A percentile compares a stretch with the other conserved stretches of the same genome.
These are phyloP conservation scores for Bidens hawaiensis DNA, from an alignment of 140 eudicot species.

Conservation along the genomic window DNA sequence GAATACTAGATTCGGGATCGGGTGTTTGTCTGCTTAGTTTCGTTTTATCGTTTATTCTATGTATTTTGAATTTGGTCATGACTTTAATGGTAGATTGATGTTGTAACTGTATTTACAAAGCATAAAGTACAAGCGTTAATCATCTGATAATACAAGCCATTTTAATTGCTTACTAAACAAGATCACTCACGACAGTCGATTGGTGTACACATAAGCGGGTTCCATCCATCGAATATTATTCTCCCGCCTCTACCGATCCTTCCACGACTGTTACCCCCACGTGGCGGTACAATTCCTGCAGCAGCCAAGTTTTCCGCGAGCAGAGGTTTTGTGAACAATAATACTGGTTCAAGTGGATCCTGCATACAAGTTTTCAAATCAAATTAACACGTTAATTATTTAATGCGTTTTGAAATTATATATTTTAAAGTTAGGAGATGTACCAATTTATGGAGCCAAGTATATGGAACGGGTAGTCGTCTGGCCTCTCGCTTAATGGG, in stretches of 20 bases:
- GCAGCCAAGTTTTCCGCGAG: constrained; percentile 73
- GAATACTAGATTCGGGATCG: constrained; percentile 75
- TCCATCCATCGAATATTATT: constrained; percentile 83
- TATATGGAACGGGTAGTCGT: constrained; percentile 42
- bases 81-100: too few relatives aligned
- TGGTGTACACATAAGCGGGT: constrained; percentile 68
- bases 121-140: not conserved
- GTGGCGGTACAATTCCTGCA: constrained; percentile 73
- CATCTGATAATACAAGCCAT: constrained; percentile 12
- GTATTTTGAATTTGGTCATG: not conserved
- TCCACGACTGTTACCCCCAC: constrained; percentile 44
- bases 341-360: constrained; percentile 86
- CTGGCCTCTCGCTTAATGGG: constrained; percentile 50
- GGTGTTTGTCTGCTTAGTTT: constrained; percentile 66
- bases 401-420: not conserved
- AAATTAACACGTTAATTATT: not conserved
- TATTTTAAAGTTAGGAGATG: not conserved
- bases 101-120: constrained; percentile 17
- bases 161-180: not conserved
- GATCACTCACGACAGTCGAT: constrained; percentile 40
- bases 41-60: not conserved
- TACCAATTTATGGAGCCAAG: constrained; percentile 89
- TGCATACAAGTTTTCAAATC: constrained; percentile 24
- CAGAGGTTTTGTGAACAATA: constrained; percentile 75
- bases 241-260: constrained; percentile 95